Conservation (phyloP, 148 eudicot genomes). For the Drosera capensis region DNA sequence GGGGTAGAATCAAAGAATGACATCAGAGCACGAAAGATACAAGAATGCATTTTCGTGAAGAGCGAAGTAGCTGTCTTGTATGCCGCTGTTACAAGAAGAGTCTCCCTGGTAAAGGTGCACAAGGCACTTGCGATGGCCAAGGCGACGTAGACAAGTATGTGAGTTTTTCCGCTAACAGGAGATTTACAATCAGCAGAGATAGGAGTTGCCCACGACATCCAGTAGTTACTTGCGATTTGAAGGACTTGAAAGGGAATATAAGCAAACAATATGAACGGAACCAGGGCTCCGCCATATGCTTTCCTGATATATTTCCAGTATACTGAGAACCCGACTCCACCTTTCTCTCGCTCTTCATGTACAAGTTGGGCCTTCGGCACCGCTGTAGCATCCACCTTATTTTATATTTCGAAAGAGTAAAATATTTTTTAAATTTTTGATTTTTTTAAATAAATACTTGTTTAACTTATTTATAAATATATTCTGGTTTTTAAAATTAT, state of each 20-base stretch:
- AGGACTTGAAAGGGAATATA: constrained; percentile 39
- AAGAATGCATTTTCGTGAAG: constrained; percentile 44
- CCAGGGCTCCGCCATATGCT: constrained; percentile 52
- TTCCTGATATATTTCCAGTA: constrained; percentile 64
- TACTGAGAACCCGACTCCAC: constrained; percentile 38
- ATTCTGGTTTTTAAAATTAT: too few species aligned
- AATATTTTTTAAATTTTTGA: too few species aligned
- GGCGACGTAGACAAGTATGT: constrained; percentile 37
- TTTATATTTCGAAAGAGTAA: too few species aligned
- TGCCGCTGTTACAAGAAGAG: constrained; percentile 24
- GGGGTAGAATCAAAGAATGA: constrained; percentile 77
- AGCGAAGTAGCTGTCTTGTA: constrained; percentile 48
- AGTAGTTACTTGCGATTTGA: constrained; percentile 56
- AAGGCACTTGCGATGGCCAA: constrained; percentile 46
- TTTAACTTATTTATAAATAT: too few species aligned
- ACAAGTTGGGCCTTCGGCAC: constrained; percentile 37
- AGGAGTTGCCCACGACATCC: constrained; percentile 81
- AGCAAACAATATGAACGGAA: constrained; percentile 34
- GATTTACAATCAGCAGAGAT: constrained; percentile 27
- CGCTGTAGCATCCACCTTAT: constrained; percentile 12
- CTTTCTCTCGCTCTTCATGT: constrained; percentile 63
- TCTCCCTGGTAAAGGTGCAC: constrained; percentile 38
- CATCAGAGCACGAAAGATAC: constrained; percentile 70
- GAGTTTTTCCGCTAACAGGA: constrained; percentile 22
- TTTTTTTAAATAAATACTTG: too few species aligned